These are phyloP conservation scores for Alternaria postmessia DNA, from an alignment of 2,329 filamentous ascomycete genomes.

Conservation along the genomic window DNA sequence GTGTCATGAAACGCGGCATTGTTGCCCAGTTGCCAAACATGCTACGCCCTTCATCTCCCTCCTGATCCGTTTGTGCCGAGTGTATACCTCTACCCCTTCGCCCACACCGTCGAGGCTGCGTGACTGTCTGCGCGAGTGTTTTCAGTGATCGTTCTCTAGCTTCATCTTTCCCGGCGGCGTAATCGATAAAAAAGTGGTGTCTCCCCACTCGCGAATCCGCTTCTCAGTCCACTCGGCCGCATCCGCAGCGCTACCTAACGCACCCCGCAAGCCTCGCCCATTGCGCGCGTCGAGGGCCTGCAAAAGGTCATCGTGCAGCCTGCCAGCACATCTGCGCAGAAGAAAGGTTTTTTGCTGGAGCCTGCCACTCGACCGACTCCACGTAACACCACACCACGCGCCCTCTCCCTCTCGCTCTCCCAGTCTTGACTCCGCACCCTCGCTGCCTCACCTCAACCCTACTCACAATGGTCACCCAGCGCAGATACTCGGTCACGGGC, in stretches of 20 bases:
- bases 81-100: conserved; percentile 6
- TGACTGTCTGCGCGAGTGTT: neutral
- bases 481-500: conserved; percentile 49
- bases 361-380: conserved; percentile 18
- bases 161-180: conserved; percentile 11
- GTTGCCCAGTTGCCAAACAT: conserved; percentile 20
- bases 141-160: conserved; percentile 1
- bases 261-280: conserved; percentile 38
- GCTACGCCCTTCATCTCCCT: conserved; percentile 28
- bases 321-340: conserved; percentile 31
- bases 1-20: conserved; percentile 35
- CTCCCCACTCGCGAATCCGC: conserved; percentile 23
- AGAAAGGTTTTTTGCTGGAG: conserved; percentile 13
- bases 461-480: conserved; percentile 40
- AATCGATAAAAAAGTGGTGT: conserved; percentile 32
- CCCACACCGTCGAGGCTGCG: neutral
- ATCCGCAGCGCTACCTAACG: conserved; percentile 31
- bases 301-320: conserved; percentile 22
- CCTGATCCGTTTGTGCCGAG: conserved; percentile 8
- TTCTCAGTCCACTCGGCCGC: conserved; percentile 11
- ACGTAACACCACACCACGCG: conserved; percentile 16
- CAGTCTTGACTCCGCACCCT: neutral
- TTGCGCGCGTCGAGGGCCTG: conserved; percentile 28
- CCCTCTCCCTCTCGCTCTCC: conserved; percentile 2
- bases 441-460: neutral